Evolutionary conservation across 345 rosid genomes (phyloP).

Genomic region (Theobroma cacao): DNA sequence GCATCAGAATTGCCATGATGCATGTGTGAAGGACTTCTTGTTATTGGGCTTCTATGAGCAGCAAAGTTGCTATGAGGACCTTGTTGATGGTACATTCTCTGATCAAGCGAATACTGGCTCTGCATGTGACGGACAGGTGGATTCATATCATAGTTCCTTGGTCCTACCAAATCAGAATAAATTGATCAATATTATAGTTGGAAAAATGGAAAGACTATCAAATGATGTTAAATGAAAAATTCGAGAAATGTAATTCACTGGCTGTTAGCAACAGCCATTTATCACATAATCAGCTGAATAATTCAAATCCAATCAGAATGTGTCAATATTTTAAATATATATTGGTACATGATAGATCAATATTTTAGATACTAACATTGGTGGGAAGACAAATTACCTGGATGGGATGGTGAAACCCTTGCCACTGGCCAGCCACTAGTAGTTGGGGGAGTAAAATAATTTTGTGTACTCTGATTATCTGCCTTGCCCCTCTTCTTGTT

Average conservation of each 20-base stretch:
- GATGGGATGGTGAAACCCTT: constrained; percentile 27
- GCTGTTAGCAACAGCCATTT: neutral
- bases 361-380: neutral
- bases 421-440: neutral
- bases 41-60: constrained; percentile 36
- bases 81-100: constrained; percentile 36
- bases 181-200: neutral
- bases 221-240: neutral
- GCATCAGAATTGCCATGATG: constrained; percentile 40
- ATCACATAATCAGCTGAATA: neutral
- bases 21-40: constrained; percentile 36
- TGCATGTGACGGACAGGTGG: constrained; percentile 44
- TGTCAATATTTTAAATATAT: no score
- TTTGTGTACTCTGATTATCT: constrained; percentile 26
- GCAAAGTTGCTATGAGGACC: constrained; percentile 30
- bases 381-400: constrained; percentile 25
- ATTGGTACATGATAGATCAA: neutral
- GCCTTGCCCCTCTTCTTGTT: constrained; percentile 38
- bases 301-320: neutral
- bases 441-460: constrained; percentile 24
- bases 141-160: constrained; percentile 29
- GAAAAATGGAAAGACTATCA: neutral
- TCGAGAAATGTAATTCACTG: neutral
- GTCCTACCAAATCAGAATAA: constrained; percentile 37
- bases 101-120: constrained; percentile 27